Conservation (phyloP, 2,329 filamentous ascomycete species). For the Malbranchea cinnamomea region DNA sequence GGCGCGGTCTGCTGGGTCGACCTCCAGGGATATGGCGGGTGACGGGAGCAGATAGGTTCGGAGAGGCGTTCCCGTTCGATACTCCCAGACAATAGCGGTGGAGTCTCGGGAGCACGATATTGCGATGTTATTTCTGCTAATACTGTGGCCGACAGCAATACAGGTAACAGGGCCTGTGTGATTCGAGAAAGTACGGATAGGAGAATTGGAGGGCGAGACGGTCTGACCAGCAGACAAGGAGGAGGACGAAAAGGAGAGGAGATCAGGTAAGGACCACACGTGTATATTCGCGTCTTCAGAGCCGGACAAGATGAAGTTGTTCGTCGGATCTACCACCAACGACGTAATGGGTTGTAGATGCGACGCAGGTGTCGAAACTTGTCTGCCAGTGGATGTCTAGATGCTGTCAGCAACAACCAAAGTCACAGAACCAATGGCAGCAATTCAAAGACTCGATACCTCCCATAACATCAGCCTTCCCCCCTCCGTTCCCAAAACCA, state of each 20-base stretch:
- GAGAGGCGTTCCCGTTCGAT: slow-evolving; percentile 58
- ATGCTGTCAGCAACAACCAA: slow-evolving; percentile 5
- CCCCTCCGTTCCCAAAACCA: slow-evolving; percentile 68
- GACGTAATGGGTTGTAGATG: slow-evolving; percentile 47
- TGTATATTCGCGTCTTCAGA: slow-evolving; percentile 68
- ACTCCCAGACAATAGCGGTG: slow-evolving; percentile 87
- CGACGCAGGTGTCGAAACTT: slow-evolving; percentile 29
- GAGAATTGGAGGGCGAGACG: slow-evolving; percentile 40
- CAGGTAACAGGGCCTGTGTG: slow-evolving; percentile 39
- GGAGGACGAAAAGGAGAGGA: slow-evolving; percentile 47
- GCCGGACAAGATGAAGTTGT: slow-evolving; percentile 32
- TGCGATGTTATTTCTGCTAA: slow-evolving; percentile 62
- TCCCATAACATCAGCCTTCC: slow-evolving; percentile 88
- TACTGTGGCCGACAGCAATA: slow-evolving; percentile 48
- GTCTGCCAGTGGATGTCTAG: slow-evolving; percentile 30
- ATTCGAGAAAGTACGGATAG: slow-evolving; percentile 61
- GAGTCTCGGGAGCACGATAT: slow-evolving; percentile 75
- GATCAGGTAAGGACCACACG: slow-evolving; percentile 69
- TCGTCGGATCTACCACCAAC: slow-evolving; percentile 54
- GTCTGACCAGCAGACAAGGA: slow-evolving; percentile 27
- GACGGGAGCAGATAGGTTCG: slow-evolving; percentile 68
- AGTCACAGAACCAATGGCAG: slow-evolving; percentile 1
- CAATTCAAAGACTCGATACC: slow-evolving; percentile 34
- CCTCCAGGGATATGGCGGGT: slow-evolving; percentile 53
- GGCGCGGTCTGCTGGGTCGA: slow-evolving; percentile 73